Evolutionary conservation across 176 grass and related monocot genomes (phyloP).

Genomic region (sorghum (Sorghum bicolor)): Sorghum_bicolor_NCBIv3 NC_012873.2:62253501-62254000

Average conservation of each 20-base stretch:
- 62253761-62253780: not conserved
- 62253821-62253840: not conserved
- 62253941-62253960: constrained; percentile 5
- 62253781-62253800: constrained; percentile 23
- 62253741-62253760: not conserved
- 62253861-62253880: not conserved
- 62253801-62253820: not conserved
- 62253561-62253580: no score
- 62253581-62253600: no score
- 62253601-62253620: not conserved
- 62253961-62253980: not conserved
- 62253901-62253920: not conserved
- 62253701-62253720: not conserved
- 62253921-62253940: constrained; percentile 12
- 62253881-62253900: not conserved
- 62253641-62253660: not conserved
- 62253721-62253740: not conserved
- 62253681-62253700: no score
- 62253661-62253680: not conserved
- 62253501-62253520: not conserved
- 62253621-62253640: not conserved
- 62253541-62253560: no score
- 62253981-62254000: not conserved
- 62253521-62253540: not conserved
- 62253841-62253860: not conserved